Percentiles rank a stretch among this genome's conserved stretches.
These are phyloP conservation scores for Yamadazyma triangularis DNA, from an alignment of 1,139 yeast genomes.

Conservation along the genomic window DNA sequence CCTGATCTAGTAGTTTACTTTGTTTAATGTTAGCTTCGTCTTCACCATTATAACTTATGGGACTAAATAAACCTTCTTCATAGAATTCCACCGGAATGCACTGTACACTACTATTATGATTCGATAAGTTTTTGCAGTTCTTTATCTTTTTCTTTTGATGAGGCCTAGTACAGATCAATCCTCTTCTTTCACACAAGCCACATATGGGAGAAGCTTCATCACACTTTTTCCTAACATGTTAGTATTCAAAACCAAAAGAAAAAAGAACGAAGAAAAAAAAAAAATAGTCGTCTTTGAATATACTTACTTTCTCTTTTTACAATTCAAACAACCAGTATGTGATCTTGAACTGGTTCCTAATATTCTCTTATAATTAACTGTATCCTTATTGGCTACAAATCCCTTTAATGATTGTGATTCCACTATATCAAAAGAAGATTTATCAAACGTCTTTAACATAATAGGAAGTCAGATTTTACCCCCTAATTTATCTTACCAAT, in stretches of 20 bases:
- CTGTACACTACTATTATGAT: no score
- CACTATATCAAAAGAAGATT: not conserved
- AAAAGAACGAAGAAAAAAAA: no score
- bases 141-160: slow-evolving; percentile 1
- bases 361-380: not conserved
- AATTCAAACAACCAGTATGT: not conserved
- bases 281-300: no score
- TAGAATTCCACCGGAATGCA: not conserved
- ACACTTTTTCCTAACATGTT: slow-evolving; percentile 20
- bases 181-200: slow-evolving; percentile 15
- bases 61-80: not conserved
- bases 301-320: not conserved
- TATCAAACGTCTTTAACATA: not conserved
- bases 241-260: no score
- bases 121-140: no score
- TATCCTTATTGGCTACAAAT: not conserved
- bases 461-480: no score
- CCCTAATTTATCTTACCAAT: no score
- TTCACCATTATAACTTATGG: not conserved
- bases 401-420: not conserved
- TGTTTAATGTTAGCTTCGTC: not conserved
- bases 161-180: slow-evolving; percentile 12
- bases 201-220: slow-evolving; percentile 21
- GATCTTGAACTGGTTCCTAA: not conserved
- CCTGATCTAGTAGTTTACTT: no score